Evolutionary conservation across 192 early-diverging fungal species (phyloP).

Genomic region (Coemansia sp.): DNA sequence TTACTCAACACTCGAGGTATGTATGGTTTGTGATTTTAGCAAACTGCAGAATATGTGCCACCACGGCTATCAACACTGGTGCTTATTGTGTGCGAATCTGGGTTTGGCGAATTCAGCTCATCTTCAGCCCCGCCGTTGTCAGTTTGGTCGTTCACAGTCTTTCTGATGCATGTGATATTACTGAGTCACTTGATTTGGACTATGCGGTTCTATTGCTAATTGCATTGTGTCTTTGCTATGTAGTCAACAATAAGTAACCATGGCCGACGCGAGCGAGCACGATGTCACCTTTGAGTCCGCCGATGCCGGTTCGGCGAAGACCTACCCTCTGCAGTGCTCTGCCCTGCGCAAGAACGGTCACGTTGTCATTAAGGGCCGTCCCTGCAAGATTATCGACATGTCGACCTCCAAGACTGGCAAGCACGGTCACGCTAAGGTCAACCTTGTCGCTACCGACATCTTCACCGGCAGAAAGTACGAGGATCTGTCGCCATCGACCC

Average conservation of each 20-base stretch:
- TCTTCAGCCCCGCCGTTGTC: not conserved
- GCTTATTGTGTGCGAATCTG: not conserved
- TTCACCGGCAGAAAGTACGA: slow-evolving; percentile 98
- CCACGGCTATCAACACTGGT: not conserved
- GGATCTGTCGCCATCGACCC: slow-evolving; percentile 99
- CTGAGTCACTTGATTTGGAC: too few relatives aligned
- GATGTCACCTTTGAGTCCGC: slow-evolving; percentile 22
- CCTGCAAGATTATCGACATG: slow-evolving; percentile 99
- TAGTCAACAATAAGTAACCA: not conserved
- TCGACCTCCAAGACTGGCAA: slow-evolving; percentile 99
- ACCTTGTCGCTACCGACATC: slow-evolving; percentile 92
- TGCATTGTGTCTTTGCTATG: too few relatives aligned
- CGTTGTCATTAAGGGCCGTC: slow-evolving; percentile 98
- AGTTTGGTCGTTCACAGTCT: too few relatives aligned
- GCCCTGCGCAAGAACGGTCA: slow-evolving; percentile 97
- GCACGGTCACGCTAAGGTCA: slow-evolving; percentile 99
- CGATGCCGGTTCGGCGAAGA: slow-evolving; percentile 67
- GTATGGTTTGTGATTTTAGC: not conserved
- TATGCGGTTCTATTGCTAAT: too few relatives aligned
- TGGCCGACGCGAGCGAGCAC: slow-evolving; percentile 17
- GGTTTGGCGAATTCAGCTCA: not conserved
- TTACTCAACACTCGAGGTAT: not conserved
- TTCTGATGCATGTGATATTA: too few relatives aligned
- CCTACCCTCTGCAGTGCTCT: slow-evolving; percentile 99
- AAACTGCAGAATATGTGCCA: not conserved